phyloP scores from a whole-genome alignment of 108 stramenopile species.

The Cylindrotheca closterium region DNA sequence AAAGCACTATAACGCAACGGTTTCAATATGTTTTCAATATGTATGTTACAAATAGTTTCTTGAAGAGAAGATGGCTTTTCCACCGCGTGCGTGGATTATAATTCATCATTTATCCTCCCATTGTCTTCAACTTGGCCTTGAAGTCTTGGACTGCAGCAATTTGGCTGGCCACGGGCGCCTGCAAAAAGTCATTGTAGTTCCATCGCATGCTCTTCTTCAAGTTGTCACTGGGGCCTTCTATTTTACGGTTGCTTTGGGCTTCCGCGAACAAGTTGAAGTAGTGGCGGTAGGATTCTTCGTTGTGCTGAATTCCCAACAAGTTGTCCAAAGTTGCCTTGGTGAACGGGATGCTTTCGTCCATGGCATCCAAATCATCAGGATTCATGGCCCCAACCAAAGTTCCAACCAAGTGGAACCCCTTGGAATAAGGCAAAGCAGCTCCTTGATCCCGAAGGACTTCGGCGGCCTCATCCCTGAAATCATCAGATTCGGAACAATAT shows the following conservation, averaged over 20 bases:
- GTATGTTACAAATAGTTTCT: no score
- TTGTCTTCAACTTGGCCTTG: slow-evolving; percentile 21
- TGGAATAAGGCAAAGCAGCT: slow-evolving; percentile 43
- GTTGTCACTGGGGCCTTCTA: slow-evolving; percentile 23
- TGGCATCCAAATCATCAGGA: slow-evolving; percentile 57
- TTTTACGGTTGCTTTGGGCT: slow-evolving; percentile 24
- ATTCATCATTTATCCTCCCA: slow-evolving; percentile 1
- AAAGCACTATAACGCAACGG: no score
- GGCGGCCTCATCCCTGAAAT: slow-evolving; percentile 33
- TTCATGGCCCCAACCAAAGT: slow-evolving; percentile 42
- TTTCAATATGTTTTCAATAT: no score
- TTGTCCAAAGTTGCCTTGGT: slow-evolving; percentile 47
- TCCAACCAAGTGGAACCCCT: slow-evolving; percentile 44
- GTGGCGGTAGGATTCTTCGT: slow-evolving; percentile 32
- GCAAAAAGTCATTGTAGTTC: slow-evolving; percentile 33
- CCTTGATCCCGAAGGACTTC: slow-evolving; percentile 53
- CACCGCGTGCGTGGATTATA: no score
- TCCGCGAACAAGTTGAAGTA: slow-evolving; percentile 40
- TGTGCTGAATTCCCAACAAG: slow-evolving; percentile 36
- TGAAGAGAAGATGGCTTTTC: no score
- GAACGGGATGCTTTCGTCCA: slow-evolving; percentile 53
- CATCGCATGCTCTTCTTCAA: slow-evolving; percentile 24
- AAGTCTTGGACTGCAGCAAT: slow-evolving; percentile 32
- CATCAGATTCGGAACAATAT: slow-evolving; percentile 47
- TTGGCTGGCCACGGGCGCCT: slow-evolving; percentile 25